Percentiles rank a stretch among this genome's conserved stretches.
Conservation (phyloP, 345 rosid species). For the Draba incana region DNA sequence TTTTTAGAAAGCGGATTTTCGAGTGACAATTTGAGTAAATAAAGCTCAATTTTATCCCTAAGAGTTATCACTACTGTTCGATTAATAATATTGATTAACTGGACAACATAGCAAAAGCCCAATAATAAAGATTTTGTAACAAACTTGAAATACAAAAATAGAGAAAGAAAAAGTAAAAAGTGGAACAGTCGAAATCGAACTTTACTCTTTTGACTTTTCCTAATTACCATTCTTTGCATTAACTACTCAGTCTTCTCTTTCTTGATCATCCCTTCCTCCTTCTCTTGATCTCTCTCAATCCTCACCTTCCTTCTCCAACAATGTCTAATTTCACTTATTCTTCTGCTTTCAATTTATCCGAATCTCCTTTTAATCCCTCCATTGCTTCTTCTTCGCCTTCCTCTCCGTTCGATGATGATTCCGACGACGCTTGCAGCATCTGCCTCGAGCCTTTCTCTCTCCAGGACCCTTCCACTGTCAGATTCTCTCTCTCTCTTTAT, state of each 20-base stretch:
- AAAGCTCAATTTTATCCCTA: no score
- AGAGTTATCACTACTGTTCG: no score
- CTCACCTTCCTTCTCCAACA: conserved; percentile 13
- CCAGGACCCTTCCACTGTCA: conserved; percentile 71
- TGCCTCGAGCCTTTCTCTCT: conserved; percentile 78
- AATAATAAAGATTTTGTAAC: conserved; percentile 12
- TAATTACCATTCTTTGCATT: conserved; percentile 46
- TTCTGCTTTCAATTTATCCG: conserved; percentile 38
- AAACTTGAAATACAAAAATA: neutral
- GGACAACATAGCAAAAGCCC: neutral
- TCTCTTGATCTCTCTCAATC: conserved; percentile 18
- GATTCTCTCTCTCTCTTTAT: conserved; percentile 12
- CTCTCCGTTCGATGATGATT: conserved; percentile 48
- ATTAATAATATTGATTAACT: no score
- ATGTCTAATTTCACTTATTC: conserved; percentile 52
- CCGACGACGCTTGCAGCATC: conserved; percentile 85
- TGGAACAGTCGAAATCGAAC: conserved; percentile 35
- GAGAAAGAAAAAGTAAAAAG: conserved; percentile 25
- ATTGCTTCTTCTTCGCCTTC: conserved; percentile 41
- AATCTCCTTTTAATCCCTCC: conserved; percentile 30
- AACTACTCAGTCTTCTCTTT: conserved; percentile 45
- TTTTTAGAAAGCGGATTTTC: no score
- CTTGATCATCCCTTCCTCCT: conserved; percentile 24
- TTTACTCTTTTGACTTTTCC: conserved; percentile 39
- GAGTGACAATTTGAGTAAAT: no score